Base-by-base conservation (phyloP, 1,284 basidiomycete genomes). In the Heterobasidion parviporum region DNA sequence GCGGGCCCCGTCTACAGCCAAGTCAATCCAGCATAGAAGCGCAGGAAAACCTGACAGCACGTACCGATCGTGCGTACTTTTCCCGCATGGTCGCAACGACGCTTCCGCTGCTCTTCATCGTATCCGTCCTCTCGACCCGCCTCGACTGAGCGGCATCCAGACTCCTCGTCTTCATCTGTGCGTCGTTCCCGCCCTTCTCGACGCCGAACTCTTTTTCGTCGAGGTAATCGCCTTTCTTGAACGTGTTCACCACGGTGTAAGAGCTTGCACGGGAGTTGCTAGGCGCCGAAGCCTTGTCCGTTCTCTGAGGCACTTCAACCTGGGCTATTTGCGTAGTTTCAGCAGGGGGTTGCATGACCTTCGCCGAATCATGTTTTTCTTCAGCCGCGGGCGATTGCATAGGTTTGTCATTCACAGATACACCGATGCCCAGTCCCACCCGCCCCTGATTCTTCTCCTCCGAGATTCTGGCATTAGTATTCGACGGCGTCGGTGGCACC, bases 51-150 rank as follows among this genome's bases (percentile, higher is more conserved):
- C 26, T 16, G 33, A 16, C 32, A 38, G 9, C 16, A 72, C 81
- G 51, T 61, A 89, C 87, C 55, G 67, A 72, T 51, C 72, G 75
- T 32, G 78, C 75, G 63, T 86, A 89, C 55, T 78, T 78, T 62
- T 78, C 80, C 38, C 84, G 76, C 73, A 90, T 80, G 0, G 81
- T 80, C 49, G 87, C 84, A 43, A 90, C 86, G 33, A 84, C 69
- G 61, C 80, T 83, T 14, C 77, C 79, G 36, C 66, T 77, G 59
- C 80, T 86, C 53, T 67, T 74, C 14, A 65, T 62, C 1, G 68
- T 65, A 48, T 72, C 71, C 26, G 61, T 67, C 35, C 67, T 61
- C 33, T 72, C 70, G 5, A 69, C 54, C 15, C 55, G 57, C 50
- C 55, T 60, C 59, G 14, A 54, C 34, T 54, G 54, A 33, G 44